Percentiles rank a stretch among this genome's conserved stretches.
Evolutionary conservation across 768 basidiomycete species (phyloP).

Genomic region (Mrakia gelida): DNA sequence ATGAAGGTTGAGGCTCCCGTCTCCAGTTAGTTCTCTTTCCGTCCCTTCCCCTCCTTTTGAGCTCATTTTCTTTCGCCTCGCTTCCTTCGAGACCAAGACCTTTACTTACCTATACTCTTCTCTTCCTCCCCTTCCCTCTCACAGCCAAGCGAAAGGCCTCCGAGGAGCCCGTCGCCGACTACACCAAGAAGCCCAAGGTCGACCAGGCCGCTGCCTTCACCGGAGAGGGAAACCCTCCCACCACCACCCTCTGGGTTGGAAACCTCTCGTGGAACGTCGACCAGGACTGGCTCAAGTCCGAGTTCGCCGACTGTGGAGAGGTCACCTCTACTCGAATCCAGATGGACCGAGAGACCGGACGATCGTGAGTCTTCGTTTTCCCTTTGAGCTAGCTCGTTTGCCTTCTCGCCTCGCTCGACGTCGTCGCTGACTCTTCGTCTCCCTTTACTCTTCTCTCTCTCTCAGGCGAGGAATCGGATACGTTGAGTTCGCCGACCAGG

Average conservation of each 20-base stretch:
- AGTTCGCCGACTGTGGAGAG: constrained; percentile 85
- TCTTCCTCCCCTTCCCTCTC: constrained; percentile 7
- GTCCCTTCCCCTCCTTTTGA: constrained; percentile 18
- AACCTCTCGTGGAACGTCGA: constrained; percentile 94
- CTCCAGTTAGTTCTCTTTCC: constrained; percentile 26
- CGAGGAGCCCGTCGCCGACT: constrained; percentile 55
- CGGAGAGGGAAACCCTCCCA: constrained; percentile 48
- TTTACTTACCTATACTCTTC: constrained; percentile 19
- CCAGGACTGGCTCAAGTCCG: constrained; percentile 86
- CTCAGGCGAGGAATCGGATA: constrained; percentile 52
- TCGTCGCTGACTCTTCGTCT: not conserved
- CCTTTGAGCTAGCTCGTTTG: not conserved
- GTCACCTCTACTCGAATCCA: constrained; percentile 82
- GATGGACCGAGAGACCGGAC: constrained; percentile 49
- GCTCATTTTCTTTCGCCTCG: not conserved
- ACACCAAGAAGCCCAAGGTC: constrained; percentile 68
- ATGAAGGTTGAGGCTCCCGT: constrained; percentile 52
- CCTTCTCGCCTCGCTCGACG: not conserved
- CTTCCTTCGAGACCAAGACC: no score
- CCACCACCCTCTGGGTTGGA: constrained; percentile 82
- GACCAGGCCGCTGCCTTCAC: constrained; percentile 50
- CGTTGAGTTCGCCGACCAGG: constrained; percentile 53
- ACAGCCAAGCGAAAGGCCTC: constrained; percentile 76
- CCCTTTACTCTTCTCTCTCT: not conserved
- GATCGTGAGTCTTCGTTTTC: constrained; percentile 36